phyloP scores from a whole-genome alignment of 768 basidiomycete genomes.

The Lyophyllum semitale region DNA sequence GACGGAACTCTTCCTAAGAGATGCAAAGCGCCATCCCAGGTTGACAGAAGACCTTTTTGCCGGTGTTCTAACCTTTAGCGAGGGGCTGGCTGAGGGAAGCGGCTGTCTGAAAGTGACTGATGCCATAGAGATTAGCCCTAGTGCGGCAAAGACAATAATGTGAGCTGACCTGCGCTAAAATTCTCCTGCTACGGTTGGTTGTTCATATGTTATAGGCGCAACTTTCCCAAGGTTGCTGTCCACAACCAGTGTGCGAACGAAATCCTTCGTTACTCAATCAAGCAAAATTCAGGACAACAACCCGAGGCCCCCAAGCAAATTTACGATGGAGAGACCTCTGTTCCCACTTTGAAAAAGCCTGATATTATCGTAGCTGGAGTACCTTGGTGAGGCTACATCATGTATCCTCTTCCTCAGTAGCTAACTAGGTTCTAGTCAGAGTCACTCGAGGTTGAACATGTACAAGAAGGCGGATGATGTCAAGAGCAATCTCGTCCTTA shows the following conservation, averaged over 20 bases:
- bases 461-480: conserved; percentile 64
- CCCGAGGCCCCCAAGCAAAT: conserved; percentile 42
- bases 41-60: conserved; percentile 48
- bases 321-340: conserved; percentile 29
- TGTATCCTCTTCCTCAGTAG: background rate
- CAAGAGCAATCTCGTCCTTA: conserved; percentile 72
- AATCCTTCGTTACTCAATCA: conserved; percentile 59
- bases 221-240: conserved; percentile 51
- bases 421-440: conserved; percentile 50
- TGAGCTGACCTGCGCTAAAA: conserved; percentile 27
- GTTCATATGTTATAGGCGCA: no score
- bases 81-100: conserved; percentile 56
- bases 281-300: conserved; percentile 43
- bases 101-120: conserved; percentile 59
- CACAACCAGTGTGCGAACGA: conserved; percentile 76
- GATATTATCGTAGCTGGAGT: conserved; percentile 72
- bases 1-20: conserved; percentile 33
- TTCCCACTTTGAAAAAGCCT: conserved; percentile 8
- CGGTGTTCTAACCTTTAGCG: conserved; percentile 64
- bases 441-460: conserved; percentile 75
- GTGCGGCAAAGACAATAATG: conserved; percentile 69
- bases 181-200: no score
- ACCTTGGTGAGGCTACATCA: conserved; percentile 57
- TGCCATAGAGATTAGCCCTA: conserved; percentile 74
- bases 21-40: conserved; percentile 26